Conservation (phyloP, 1,139 yeast genomes). For the Ogataea hybrid region DNA sequence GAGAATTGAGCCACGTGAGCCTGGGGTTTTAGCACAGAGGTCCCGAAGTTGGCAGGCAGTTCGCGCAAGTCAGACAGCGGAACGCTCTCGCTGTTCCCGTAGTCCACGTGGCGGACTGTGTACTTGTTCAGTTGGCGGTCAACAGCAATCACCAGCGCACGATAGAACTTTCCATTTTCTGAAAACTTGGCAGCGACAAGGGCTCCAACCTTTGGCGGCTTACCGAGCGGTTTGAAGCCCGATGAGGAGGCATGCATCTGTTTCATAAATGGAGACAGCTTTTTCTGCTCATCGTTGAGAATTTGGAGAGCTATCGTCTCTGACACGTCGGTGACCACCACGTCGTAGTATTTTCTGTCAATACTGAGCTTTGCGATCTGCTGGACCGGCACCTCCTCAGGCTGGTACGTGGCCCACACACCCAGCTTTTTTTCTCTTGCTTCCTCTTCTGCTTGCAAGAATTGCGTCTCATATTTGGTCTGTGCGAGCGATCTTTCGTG, state of each 20-base stretch:
- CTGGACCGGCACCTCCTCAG: constrained; percentile 33
- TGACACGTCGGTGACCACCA: constrained; percentile 56
- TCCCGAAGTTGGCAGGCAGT: constrained; percentile 53
- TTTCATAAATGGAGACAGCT: constrained; percentile 44
- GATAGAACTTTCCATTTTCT: constrained; percentile 55
- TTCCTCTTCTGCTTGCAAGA: constrained; percentile 58
- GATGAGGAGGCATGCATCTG: constrained; percentile 42
- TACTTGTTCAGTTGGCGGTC: constrained; percentile 48
- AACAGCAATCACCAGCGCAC: constrained; percentile 54
- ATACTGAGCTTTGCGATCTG: constrained; percentile 30
- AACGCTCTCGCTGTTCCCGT: constrained; percentile 57
- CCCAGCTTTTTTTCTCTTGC: constrained; percentile 61
- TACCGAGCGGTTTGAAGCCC: constrained; percentile 21
- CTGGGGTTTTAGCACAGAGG: constrained; percentile 46
- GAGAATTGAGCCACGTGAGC: constrained; percentile 59
- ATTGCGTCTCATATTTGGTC: constrained; percentile 52
- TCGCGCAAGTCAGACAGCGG: constrained; percentile 46
- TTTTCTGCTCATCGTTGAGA: constrained; percentile 38
- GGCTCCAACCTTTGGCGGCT: constrained; percentile 55
- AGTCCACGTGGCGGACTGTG: constrained; percentile 62
- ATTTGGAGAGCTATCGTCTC: constrained; percentile 51
- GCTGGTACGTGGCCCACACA: constrained; percentile 62
- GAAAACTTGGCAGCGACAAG: constrained; percentile 56
- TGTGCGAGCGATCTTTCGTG: constrained; percentile 66
- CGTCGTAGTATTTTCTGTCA: constrained; percentile 52